Conservation (phyloP, 169 alveolate genomes). For the Babesia bovis region DNA sequence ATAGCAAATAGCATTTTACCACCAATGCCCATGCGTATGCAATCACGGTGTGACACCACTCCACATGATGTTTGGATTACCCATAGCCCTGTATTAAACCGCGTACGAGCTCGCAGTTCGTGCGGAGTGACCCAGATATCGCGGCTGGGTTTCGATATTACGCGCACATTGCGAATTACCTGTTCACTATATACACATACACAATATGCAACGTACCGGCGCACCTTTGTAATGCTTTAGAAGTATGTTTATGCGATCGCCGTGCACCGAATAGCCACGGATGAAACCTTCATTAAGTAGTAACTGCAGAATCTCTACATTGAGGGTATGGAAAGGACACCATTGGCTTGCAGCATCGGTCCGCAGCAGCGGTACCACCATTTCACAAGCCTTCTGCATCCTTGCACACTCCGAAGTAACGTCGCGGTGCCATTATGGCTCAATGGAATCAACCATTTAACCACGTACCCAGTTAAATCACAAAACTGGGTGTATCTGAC, state of each 20-base stretch:
- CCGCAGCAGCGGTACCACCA: slow-evolving; percentile 84
- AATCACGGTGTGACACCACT: slow-evolving; percentile 83
- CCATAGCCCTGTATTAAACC: slow-evolving; percentile 87
- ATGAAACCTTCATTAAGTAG: slow-evolving; percentile 84
- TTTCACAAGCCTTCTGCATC: slow-evolving; percentile 89
- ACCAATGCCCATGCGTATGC: slow-evolving; percentile 88
- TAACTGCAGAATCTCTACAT: slow-evolving; percentile 81
- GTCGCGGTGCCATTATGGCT: no score
- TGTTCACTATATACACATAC: slow-evolving; percentile 26
- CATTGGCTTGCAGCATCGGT: slow-evolving; percentile 80
- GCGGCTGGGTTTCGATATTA: slow-evolving; percentile 87
- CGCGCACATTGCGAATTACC: slow-evolving; percentile 84
- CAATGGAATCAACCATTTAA: no score
- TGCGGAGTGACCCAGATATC: slow-evolving; percentile 90
- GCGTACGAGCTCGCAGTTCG: slow-evolving; percentile 85
- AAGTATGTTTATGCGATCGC: slow-evolving; percentile 83
- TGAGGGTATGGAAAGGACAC: slow-evolving; percentile 80
- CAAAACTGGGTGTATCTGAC: no score
- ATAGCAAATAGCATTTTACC: slow-evolving; percentile 88
- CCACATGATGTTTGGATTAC: slow-evolving; percentile 86
- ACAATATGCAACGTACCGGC: slow-evolving; percentile 43
- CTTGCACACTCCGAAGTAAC: background rate
- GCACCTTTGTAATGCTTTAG: slow-evolving; percentile 85
- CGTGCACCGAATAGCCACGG: slow-evolving; percentile 86
- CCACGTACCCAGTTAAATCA: no score